These are phyloP conservation scores for Cicer arietinum DNA, from an alignment of 306 rosid genomes.

Conservation along the genomic window DNA sequence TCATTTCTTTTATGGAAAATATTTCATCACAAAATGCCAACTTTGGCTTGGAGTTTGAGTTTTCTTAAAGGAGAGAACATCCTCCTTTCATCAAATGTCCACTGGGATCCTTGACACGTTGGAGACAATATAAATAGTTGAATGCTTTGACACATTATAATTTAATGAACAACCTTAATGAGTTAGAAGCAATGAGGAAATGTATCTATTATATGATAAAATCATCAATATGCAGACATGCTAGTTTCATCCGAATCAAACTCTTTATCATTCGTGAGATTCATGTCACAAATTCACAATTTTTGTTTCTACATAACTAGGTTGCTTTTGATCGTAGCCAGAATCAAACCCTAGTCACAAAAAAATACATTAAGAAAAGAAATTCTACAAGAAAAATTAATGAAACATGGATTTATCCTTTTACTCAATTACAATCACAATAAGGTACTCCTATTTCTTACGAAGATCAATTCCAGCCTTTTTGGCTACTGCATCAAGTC, in stretches of 20 bases:
- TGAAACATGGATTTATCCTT: conserved; percentile 19
- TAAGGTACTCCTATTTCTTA: conserved; percentile 55
- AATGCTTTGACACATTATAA: not conserved
- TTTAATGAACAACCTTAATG: not conserved
- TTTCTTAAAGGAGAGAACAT: no score
- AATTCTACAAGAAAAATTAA: conserved; percentile 28
- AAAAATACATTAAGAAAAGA: not conserved
- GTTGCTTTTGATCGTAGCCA: not conserved
- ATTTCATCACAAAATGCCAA: no score
- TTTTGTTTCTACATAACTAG: conserved; percentile 16
- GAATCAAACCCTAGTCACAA: not conserved
- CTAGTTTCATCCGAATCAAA: not conserved
- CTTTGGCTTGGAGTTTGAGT: no score
- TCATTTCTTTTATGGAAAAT: no score
- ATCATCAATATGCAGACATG: not conserved
- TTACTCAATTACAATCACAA: conserved; percentile 33
- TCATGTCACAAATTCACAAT: conserved; percentile 33
- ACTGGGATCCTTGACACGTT: no score
- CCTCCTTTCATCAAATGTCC: no score
- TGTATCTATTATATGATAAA: not conserved
- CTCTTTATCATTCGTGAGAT: not conserved
- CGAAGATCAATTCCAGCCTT: conserved; percentile 94
- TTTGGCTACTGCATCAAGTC: conserved; percentile 94
- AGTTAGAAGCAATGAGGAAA: not conserved
- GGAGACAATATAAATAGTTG: not conserved